These are phyloP conservation scores for Cladosporium sp. DNA, from an alignment of 2,329 filamentous ascomycete genomes.

Conservation along the genomic window DNA sequence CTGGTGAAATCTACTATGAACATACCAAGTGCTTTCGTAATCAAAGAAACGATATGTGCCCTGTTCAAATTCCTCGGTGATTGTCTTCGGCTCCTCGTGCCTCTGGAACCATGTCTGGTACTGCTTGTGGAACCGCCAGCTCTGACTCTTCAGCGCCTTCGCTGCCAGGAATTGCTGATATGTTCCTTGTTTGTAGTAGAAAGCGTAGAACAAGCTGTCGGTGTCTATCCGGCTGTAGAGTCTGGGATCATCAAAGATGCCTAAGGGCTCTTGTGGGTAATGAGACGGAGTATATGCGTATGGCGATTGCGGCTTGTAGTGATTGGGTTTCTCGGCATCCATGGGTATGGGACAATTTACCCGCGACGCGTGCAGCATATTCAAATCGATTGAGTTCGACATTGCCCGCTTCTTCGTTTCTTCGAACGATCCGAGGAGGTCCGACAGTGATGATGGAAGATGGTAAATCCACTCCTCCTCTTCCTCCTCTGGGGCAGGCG, in stretches of 20 bases:
- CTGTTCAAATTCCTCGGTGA: slow-evolving; percentile 98
- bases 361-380: slow-evolving; percentile 72
- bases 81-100: slow-evolving; percentile 96
- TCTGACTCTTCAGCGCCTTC: slow-evolving; percentile 95
- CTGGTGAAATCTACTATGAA: neutral
- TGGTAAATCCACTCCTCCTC: slow-evolving; percentile 85
- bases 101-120: slow-evolving; percentile 99
- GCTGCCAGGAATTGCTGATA: slow-evolving; percentile 94
- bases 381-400: slow-evolving; percentile 58
- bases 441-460: slow-evolving; percentile 80
- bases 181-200: slow-evolving; percentile 96
- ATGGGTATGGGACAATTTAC: slow-evolving; percentile 66
- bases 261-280: slow-evolving; percentile 87
- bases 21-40: slow-evolving; percentile 97
- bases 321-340: slow-evolving; percentile 77
- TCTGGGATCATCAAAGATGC: slow-evolving; percentile 85
- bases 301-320: slow-evolving; percentile 78
- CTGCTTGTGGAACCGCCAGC: slow-evolving; percentile 99
- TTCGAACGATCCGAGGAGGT: slow-evolving; percentile 88
- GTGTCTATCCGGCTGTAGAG: slow-evolving; percentile 88
- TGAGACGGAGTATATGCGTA: slow-evolving; percentile 71
- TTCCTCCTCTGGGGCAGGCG: slow-evolving; percentile 45
- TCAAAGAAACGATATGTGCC: slow-evolving; percentile 99
- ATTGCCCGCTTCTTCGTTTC: slow-evolving; percentile 67
- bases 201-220: slow-evolving; percentile 96